These are phyloP conservation scores for Candida ulmi DNA, from an alignment of 805 yeast species.

Conservation along the genomic window DNA sequence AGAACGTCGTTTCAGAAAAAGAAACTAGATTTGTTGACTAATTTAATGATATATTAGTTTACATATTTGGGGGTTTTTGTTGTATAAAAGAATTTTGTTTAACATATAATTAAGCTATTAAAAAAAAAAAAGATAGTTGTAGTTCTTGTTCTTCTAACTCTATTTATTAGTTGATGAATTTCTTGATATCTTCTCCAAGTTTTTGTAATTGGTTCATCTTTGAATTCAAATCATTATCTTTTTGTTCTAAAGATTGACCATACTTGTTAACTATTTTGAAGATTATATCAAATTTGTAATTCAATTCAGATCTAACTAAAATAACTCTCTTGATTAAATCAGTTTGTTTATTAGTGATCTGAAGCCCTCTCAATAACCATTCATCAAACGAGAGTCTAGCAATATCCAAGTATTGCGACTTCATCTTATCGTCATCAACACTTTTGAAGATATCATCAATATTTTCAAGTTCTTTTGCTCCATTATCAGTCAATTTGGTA, in stretches of 20 bases:
- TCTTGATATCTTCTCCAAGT: slow-evolving; percentile 36
- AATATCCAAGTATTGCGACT: slow-evolving; percentile 22
- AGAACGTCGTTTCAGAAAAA: slow-evolving; percentile 88
- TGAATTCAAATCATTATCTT: slow-evolving; percentile 27
- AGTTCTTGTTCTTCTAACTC: too few relatives aligned
- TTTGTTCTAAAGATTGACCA: slow-evolving; percentile 26
- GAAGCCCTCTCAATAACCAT: slow-evolving; percentile 34
- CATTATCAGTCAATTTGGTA: slow-evolving; percentile 6
- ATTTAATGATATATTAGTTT: slow-evolving; percentile 5
- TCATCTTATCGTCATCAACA: slow-evolving; percentile 16
- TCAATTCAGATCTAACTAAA: slow-evolving; percentile 33
- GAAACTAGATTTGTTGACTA: slow-evolving; percentile 48
- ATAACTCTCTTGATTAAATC: slow-evolving; percentile 29
- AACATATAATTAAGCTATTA: slow-evolving; percentile 5
- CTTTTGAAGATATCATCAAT: slow-evolving; percentile 15
- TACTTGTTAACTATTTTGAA: slow-evolving; percentile 32
- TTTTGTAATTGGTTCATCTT: slow-evolving; percentile 32
- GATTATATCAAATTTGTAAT: slow-evolving; percentile 32
- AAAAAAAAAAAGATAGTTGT: slow-evolving; percentile 8
- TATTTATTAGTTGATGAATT: slow-evolving; percentile 25
- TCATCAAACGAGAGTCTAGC: slow-evolving; percentile 22
- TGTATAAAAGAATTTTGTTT: slow-evolving; percentile 12
- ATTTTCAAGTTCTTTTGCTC: slow-evolving; percentile 1
- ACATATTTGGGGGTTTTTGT: slow-evolving; percentile 2
- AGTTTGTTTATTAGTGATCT: slow-evolving; percentile 28